Percentiles rank a stretch among this genome's conserved stretches.
These are phyloP conservation scores for Pueraria montana DNA, from an alignment of 306 rosid genomes.

Conservation along the genomic window DNA sequence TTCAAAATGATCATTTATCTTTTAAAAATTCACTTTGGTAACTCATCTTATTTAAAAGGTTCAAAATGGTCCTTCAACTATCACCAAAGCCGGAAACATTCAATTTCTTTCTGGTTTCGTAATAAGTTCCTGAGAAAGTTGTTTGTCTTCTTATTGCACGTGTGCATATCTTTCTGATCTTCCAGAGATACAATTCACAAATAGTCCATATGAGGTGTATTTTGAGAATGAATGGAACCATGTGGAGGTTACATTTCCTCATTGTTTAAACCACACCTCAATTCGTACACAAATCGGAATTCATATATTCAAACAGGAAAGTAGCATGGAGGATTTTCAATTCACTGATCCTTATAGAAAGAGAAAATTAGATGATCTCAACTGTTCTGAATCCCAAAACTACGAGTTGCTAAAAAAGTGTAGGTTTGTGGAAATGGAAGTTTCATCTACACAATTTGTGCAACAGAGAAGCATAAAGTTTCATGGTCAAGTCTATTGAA, in stretches of 20 bases:
- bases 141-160: too few relatives aligned
- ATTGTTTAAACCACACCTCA: too few relatives aligned
- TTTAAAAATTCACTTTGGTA: too few relatives aligned
- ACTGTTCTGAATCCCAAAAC: neutral
- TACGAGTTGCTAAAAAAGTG: neutral
- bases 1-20: too few relatives aligned
- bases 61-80: too few relatives aligned
- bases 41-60: too few relatives aligned
- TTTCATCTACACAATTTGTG: neutral
- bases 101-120: too few relatives aligned
- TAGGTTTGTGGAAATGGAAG: neutral
- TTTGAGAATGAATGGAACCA: neutral
- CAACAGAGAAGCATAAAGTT: neutral
- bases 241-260: neutral
- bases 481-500: neutral
- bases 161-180: neutral
- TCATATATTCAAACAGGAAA: neutral
- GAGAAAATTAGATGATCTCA: neutral
- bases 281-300: neutral
- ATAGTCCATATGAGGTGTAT: neutral
- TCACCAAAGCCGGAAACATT: too few relatives aligned
- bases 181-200: neutral
- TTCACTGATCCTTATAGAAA: neutral
- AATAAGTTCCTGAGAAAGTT: too few relatives aligned
- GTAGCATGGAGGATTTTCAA: neutral